Conservation (phyloP, 352 stramenopile species). For the Pythium guiyangense region DNA sequence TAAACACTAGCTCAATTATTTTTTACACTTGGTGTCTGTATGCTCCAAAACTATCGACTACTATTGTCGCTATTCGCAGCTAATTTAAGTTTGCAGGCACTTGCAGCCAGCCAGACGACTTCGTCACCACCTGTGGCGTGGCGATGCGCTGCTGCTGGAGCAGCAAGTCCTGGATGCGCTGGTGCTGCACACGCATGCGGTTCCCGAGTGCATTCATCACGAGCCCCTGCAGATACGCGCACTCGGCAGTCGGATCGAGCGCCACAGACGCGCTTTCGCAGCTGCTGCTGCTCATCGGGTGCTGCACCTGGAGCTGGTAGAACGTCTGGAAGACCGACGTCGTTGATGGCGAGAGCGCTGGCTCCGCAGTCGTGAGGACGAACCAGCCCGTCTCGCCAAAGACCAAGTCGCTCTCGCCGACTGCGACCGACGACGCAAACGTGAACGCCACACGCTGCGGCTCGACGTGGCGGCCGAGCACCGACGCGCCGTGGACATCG, state of each 20-base stretch:
- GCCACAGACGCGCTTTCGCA: not conserved
- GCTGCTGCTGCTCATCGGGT: not conserved
- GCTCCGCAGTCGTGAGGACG: not conserved
- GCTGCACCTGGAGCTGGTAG: slow-evolving; percentile 9
- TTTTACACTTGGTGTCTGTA: slow-evolving; percentile 1
- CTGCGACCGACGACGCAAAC: slow-evolving; percentile 9
- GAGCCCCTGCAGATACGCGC: slow-evolving; percentile 9
- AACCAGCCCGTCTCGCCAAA: slow-evolving; percentile 12
- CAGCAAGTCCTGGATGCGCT: slow-evolving; percentile 10
- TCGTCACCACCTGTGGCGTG: no score
- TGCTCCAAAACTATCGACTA: no score
- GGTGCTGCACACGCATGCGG: slow-evolving; percentile 10
- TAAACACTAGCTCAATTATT: not conserved
- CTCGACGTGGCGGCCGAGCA: slow-evolving; percentile 2
- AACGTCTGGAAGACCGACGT: slow-evolving; percentile 14
- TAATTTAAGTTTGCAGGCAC: not conserved
- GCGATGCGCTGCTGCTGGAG: not conserved
- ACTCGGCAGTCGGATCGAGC: not conserved
- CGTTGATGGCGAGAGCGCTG: not conserved
- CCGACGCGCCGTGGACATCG: slow-evolving; percentile 5
- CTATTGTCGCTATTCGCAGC: no score
- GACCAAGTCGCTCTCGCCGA: slow-evolving; percentile 7
- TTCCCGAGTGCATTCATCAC: slow-evolving; percentile 14
- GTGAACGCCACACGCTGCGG: slow-evolving; percentile 3
- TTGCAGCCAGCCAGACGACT: no score